Percentiles rank a stretch among this genome's conserved stretches.
Conservation (phyloP, 2,329 filamentous ascomycete species). For the Drechslera avenae region DNA sequence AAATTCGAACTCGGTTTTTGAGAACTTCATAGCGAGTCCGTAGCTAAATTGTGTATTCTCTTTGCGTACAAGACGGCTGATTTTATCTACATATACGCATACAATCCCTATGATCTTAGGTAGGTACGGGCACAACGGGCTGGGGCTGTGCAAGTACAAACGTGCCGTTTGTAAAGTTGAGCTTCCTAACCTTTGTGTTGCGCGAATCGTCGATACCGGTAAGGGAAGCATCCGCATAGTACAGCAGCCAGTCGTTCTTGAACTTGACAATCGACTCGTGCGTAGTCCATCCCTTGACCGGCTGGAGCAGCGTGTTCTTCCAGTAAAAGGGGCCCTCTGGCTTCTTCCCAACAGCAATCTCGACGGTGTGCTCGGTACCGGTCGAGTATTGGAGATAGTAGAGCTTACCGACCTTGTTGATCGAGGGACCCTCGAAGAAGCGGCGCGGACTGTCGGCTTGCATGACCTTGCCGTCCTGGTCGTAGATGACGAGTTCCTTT, state of each 20-base stretch:
- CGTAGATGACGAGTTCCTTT: slow-evolving; percentile 66
- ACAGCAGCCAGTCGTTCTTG: slow-evolving; percentile 70
- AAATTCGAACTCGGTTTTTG: no score
- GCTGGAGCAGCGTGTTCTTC: slow-evolving; percentile 70
- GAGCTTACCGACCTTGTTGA: slow-evolving; percentile 69
- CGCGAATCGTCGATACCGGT: slow-evolving; percentile 45
- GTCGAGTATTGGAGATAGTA: slow-evolving; percentile 80
- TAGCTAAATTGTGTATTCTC: no score
- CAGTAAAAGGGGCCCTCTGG: slow-evolving; percentile 75
- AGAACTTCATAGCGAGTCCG: no score
- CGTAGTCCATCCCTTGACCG: slow-evolving; percentile 78
- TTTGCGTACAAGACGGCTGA: no score
- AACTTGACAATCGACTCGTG: slow-evolving; percentile 79
- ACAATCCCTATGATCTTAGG: not conserved
- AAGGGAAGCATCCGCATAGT: slow-evolving; percentile 74
- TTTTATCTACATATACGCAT: no score
- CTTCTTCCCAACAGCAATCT: slow-evolving; percentile 66
- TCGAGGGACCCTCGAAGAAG: slow-evolving; percentile 80
- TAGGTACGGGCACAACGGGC: not conserved
- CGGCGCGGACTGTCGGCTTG: slow-evolving; percentile 70
- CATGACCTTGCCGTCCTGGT: slow-evolving; percentile 62
- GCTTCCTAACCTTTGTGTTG: slow-evolving; percentile 14
- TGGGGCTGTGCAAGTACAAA: slow-evolving; percentile 11
- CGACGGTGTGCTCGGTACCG: slow-evolving; percentile 74
- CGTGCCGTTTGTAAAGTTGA: slow-evolving; percentile 4